Evolutionary conservation across 345 rosid genomes (phyloP), one percentile per base, ranked within the genome.

Genomic region (Boechera stricta): DNA sequence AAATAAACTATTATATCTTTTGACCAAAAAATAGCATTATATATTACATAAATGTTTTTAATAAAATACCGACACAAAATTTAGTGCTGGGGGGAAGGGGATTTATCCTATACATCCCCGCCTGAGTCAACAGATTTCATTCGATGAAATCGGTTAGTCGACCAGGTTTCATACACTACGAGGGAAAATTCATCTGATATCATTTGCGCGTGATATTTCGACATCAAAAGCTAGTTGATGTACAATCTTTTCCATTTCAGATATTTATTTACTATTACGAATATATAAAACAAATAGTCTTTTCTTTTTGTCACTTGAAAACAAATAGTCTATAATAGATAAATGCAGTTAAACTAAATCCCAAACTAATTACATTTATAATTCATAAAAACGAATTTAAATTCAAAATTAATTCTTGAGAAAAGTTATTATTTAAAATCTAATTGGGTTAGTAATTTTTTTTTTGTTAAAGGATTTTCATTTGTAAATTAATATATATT

Each of bases 11-110:
- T 29, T 29, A 39, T 38, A 45, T 15, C 8, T 15, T n/a, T 47
- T 47, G 7, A 7, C 28, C 10, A 7, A 7, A 48, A 48, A 11
- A 18, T 16, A 49, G 26, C 21, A 18, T 48, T 18, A 49, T 16
- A 2, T 47, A 44, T 13, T 47, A 6, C 8, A 9, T 41, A 44
- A 29, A 10, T 21, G 11, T 11, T 36, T 51, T 31, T 52, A 2
- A 53, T 8, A 44, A 64, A 47, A 64, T 51, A 56, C 69, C 69
- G 69, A 63, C 77, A 52, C 54, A 16, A 29, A 6, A n/a, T 52
- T 49, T 36, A 31, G 33, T 49, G 68, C 41, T 16, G 16, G 16
- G 16, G 16, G 16, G 16, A 16, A 16, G 16, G 16, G 16, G 16
- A 16, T 16, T 16, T 16, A 16, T 16, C 16, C 16, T 16, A 16